These are phyloP conservation scores for Tephrocybe sp. DNA, from an alignment of 768 basidiomycete genomes.

Conservation along the genomic window DNA sequence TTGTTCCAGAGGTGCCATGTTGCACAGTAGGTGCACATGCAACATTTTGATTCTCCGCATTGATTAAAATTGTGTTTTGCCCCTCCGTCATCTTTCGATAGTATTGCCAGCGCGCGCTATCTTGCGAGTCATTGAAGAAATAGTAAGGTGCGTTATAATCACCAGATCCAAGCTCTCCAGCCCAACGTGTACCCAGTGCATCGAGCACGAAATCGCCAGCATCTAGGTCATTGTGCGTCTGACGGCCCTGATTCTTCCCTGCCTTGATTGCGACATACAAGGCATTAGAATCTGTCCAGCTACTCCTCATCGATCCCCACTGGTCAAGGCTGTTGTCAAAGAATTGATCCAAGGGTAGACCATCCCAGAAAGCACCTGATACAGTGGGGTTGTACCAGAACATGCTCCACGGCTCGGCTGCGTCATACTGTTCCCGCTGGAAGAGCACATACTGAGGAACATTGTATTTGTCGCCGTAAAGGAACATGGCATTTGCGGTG, in stretches of 20 bases:
- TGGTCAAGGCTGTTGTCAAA: constrained; percentile 72
- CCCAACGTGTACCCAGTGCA: constrained; percentile 90
- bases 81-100: constrained; percentile 97
- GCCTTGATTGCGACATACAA: constrained; percentile 89
- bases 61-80: constrained; percentile 89
- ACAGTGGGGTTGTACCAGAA: constrained; percentile 90
- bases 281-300: constrained; percentile 87
- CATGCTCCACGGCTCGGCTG: constrained; percentile 86
- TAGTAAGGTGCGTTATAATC: constrained; percentile 76
- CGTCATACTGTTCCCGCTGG: constrained; percentile 88
- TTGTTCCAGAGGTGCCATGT: constrained; percentile 47
- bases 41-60: constrained; percentile 78
- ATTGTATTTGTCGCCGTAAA: constrained; percentile 70
- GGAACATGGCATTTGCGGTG: constrained; percentile 85
- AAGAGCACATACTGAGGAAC: constrained; percentile 76
- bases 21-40: constrained; percentile 57
- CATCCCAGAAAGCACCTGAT: constrained; percentile 90
- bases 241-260: constrained; percentile 75
- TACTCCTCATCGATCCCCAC: constrained; percentile 90
- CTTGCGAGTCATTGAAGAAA: constrained; percentile 73
- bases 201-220: constrained; percentile 95
- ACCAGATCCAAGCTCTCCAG: constrained; percentile 89
- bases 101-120: constrained; percentile 78
- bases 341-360: constrained; percentile 74
- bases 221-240: constrained; percentile 95